Conservation (phyloP, 108 stramenopile species). For the Pseudonitzschia multiseries region DNA sequence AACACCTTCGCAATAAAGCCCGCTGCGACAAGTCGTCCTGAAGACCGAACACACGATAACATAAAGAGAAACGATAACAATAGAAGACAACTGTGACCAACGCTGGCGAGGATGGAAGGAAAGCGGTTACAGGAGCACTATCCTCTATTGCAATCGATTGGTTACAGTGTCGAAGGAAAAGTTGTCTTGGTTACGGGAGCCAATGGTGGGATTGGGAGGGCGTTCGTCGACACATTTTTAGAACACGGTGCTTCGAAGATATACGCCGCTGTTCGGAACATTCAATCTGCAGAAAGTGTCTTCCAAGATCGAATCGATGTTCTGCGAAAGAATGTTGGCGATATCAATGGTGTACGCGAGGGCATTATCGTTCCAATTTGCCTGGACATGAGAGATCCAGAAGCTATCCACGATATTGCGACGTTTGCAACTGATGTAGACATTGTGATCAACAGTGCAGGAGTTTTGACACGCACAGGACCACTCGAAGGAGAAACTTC, state of each 20-base stretch:
- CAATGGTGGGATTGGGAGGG: slow-evolving; percentile 78
- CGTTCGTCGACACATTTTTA: slow-evolving; percentile 33
- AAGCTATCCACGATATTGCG: slow-evolving; percentile 21
- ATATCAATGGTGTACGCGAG: not conserved
- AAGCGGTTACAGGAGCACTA: not conserved
- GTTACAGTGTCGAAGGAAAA: slow-evolving; percentile 18
- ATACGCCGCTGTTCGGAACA: slow-evolving; percentile 30
- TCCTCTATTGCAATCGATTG: not conserved
- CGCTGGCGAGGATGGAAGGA: not conserved
- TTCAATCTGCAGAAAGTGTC: slow-evolving; percentile 1
- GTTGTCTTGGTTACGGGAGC: slow-evolving; percentile 76
- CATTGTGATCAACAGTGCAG: slow-evolving; percentile 40
- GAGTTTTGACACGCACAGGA: slow-evolving; percentile 17
- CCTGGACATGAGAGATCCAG: slow-evolving; percentile 27
- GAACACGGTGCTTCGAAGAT: slow-evolving; percentile 29
- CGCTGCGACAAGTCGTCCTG: too few species aligned
- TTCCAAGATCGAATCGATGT: not conserved
- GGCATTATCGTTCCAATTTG: slow-evolving; percentile 24
- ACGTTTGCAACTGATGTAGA: slow-evolving; percentile 26
- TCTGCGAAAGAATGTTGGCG: not conserved
- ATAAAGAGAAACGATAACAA: too few species aligned
- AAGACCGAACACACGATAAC: too few species aligned
- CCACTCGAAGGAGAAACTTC: slow-evolving; percentile 13
- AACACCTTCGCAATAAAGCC: too few species aligned
- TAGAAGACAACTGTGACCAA: too few species aligned